A percentile compares a stretch with the other conserved stretches of the same genome.
These are phyloP conservation scores for Diplosphaera chodatii DNA, from an alignment of 139 green algal genomes.

Conservation along the genomic window DNA sequence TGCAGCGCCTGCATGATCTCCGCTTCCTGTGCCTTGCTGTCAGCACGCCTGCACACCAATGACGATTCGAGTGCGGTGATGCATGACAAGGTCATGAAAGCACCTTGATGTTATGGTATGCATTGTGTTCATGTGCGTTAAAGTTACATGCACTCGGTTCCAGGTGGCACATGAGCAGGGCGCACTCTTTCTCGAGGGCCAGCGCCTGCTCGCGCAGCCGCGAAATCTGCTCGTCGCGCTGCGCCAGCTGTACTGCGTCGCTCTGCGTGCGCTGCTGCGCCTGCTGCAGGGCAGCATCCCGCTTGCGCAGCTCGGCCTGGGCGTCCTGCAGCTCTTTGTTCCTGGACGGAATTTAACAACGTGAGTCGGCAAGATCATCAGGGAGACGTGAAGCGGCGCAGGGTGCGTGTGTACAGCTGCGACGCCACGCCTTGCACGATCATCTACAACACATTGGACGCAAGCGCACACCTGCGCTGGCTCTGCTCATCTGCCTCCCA, in stretches of 20 bases:
- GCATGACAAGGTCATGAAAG: background rate
- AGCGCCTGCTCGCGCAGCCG: background rate
- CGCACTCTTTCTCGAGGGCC: background rate
- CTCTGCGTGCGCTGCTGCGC: background rate
- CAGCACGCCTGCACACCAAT: background rate
- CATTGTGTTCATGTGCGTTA: too few relatives aligned
- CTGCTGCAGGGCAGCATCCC: background rate
- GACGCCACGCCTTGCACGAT: too few relatives aligned
- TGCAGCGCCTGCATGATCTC: background rate
- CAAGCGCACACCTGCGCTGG: too few relatives aligned
- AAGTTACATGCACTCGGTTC: too few relatives aligned
- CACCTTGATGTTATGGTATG: too few relatives aligned
- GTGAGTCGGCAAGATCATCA: too few relatives aligned
- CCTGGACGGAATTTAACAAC: too few relatives aligned
- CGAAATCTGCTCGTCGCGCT: background rate
- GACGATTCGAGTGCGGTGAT: background rate
- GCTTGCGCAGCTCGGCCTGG: background rate
- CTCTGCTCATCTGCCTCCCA: too few relatives aligned
- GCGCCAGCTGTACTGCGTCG: background rate
- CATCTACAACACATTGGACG: too few relatives aligned
- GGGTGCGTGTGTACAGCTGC: too few relatives aligned
- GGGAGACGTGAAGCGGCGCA: too few relatives aligned
- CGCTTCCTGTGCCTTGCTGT: background rate
- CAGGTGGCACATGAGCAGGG: too few relatives aligned
- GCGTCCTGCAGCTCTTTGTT: background rate